Percentiles rank a stretch among this genome's conserved stretches.
These are phyloP conservation scores for Saccharomyces eubayanus DNA, from an alignment of 805 yeast genomes.

Conservation along the genomic window DNA sequence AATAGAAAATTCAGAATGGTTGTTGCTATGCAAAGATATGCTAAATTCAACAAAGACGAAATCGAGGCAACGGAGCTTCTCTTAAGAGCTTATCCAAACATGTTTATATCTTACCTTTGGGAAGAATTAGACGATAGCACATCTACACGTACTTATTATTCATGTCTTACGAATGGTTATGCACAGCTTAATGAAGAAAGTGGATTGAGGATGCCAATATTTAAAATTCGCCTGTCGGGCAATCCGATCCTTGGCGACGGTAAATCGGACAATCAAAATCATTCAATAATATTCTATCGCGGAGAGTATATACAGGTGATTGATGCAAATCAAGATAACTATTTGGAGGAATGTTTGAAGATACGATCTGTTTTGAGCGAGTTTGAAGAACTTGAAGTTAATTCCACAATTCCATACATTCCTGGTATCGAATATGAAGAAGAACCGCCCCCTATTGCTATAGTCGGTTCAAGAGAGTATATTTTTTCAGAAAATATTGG, in stretches of 20 bases:
- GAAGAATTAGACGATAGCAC: slow-evolving; percentile 30
- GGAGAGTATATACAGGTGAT: slow-evolving; percentile 93
- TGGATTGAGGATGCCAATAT: slow-evolving; percentile 52
- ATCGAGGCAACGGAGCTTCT: slow-evolving; percentile 57
- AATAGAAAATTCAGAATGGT: slow-evolving; percentile 70
- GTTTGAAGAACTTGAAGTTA: slow-evolving; percentile 69
- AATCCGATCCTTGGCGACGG: slow-evolving; percentile 96
- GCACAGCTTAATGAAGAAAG: slow-evolving; percentile 47
- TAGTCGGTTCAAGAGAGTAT: slow-evolving; percentile 90
- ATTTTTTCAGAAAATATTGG: slow-evolving; percentile 91
- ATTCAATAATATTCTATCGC: slow-evolving; percentile 74
- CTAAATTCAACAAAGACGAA: slow-evolving; percentile 58
- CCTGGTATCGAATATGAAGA: slow-evolving; percentile 46
- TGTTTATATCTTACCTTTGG: slow-evolving; percentile 48
- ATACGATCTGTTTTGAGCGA: slow-evolving; percentile 82
- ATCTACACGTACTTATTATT: slow-evolving; percentile 37
- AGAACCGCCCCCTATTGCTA: slow-evolving; percentile 60
- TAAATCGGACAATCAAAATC: slow-evolving; percentile 91
- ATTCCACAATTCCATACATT: slow-evolving; percentile 44
- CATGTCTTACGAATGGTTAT: slow-evolving; percentile 61
- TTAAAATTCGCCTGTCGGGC: slow-evolving; percentile 73
- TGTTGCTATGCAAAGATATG: slow-evolving; percentile 81
- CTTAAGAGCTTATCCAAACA: slow-evolving; percentile 64
- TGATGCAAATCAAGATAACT: slow-evolving; percentile 95
- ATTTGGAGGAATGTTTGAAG: slow-evolving; percentile 87